Evolutionary conservation across 1,139 yeast species (phyloP).

Genomic region (Yamadazyma siamensis): DNA sequence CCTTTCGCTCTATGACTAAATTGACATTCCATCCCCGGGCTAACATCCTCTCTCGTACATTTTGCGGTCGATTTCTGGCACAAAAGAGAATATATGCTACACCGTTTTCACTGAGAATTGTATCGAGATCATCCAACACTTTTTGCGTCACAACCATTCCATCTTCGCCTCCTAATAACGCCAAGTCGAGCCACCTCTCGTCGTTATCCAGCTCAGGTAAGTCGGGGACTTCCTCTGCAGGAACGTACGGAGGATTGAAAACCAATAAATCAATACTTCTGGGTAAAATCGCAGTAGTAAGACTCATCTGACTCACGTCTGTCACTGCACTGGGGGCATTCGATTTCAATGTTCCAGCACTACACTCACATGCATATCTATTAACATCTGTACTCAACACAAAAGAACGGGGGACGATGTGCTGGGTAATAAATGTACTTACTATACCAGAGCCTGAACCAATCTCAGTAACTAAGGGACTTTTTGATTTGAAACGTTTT

Average conservation of each 20-base stretch:
- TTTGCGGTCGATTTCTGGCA: slow-evolving; percentile 77
- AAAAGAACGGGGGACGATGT: slow-evolving; percentile 48
- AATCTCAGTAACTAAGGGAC: slow-evolving; percentile 72
- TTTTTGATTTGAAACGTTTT: slow-evolving; percentile 19
- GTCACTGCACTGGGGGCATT: slow-evolving; percentile 31
- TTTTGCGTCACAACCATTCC: slow-evolving; percentile 84
- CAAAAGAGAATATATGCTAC: slow-evolving; percentile 83
- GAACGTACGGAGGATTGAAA: slow-evolving; percentile 96
- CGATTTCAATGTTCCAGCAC: slow-evolving; percentile 45
- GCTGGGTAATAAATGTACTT: slow-evolving; percentile 62
- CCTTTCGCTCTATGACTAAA: slow-evolving; percentile 60
- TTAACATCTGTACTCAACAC: slow-evolving; percentile 75
- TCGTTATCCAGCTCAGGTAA: slow-evolving; percentile 53
- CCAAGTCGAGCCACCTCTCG: slow-evolving; percentile 78
- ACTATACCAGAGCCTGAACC: slow-evolving; percentile 94
- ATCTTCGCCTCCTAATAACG: slow-evolving; percentile 80
- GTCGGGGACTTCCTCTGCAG: slow-evolving; percentile 61
- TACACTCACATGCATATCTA: slow-evolving; percentile 66
- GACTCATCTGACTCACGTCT: slow-evolving; percentile 59
- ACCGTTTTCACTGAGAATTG: slow-evolving; percentile 51
- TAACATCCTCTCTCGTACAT: slow-evolving; percentile 49
- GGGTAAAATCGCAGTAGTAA: slow-evolving; percentile 49
- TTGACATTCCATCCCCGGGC: slow-evolving; percentile 54
- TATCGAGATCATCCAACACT: slow-evolving; percentile 51
- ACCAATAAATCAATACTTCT: slow-evolving; percentile 62